Percentiles rank a stretch among this genome's conserved stretches.
Evolutionary conservation across 768 basidiomycete genomes (phyloP).

Genomic region (Rhodotorula taiwanensis): DNA sequence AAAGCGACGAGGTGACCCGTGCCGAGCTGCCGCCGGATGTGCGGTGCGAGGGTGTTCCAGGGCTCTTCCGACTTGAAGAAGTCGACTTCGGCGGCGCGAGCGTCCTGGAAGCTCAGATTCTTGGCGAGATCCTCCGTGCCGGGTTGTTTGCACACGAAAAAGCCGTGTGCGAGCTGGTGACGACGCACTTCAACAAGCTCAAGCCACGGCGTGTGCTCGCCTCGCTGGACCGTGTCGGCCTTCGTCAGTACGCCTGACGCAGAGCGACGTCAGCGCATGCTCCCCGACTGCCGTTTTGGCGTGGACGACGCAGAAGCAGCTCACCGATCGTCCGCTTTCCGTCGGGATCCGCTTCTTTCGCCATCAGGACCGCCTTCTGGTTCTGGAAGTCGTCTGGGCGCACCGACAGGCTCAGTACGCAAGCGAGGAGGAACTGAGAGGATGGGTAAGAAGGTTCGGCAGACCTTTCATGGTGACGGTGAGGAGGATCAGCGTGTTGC

Average conservation of each 20-base stretch:
- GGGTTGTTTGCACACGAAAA: slow-evolving; percentile 53
- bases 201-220: slow-evolving; percentile 42
- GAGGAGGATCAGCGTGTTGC: slow-evolving; percentile 59
- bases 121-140: slow-evolving; percentile 52
- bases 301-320: no score
- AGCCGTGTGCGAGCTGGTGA: slow-evolving; percentile 27
- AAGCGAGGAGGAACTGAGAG: background rate
- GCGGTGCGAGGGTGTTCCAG: slow-evolving; percentile 48
- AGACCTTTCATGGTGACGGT: slow-evolving; percentile 64
- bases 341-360: slow-evolving; percentile 52
- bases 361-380: slow-evolving; percentile 56
- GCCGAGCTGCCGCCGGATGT: slow-evolving; percentile 50
- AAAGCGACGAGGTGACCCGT: slow-evolving; percentile 53
- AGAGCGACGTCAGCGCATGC: no score
- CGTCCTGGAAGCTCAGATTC: slow-evolving; percentile 44
- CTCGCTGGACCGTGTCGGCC: slow-evolving; percentile 55
- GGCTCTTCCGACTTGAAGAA: slow-evolving; percentile 54
- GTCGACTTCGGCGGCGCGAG: slow-evolving; percentile 45
- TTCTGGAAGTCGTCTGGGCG: slow-evolving; percentile 65
- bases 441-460: slow-evolving; percentile 4
- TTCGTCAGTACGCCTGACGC: slow-evolving; percentile 74
- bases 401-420: background rate
- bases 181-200: slow-evolving; percentile 24
- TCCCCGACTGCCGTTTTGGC: no score
- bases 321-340: slow-evolving; percentile 64